Percentiles rank a stretch among this genome's conserved stretches.
Conservation (phyloP, 2,329 filamentous ascomycete species). For the Fusarium mangiferae region DNA sequence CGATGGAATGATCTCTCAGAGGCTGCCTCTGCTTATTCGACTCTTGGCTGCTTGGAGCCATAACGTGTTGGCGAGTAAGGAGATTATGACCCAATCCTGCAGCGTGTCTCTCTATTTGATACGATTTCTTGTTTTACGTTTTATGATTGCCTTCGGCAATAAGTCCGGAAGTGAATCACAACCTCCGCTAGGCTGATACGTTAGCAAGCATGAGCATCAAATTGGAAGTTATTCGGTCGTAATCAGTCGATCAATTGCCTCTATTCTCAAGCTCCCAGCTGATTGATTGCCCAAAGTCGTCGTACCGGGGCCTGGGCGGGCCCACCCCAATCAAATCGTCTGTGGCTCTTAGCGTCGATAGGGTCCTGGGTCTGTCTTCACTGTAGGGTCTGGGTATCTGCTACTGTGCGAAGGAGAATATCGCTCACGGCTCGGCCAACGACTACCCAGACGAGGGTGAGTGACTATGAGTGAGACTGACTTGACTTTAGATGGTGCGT, state of each 20-base stretch:
- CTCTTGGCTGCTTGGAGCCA: conserved; percentile 22
- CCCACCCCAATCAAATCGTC: conserved; percentile 23
- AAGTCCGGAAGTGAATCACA: conserved; percentile 24
- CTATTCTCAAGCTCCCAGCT: conserved; percentile 26
- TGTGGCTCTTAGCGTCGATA: conserved; percentile 36
- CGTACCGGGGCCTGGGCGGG: conserved; percentile 26
- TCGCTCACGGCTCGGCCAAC: conserved; percentile 35
- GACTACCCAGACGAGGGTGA: neutral
- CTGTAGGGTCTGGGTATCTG: neutral
- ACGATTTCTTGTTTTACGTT: conserved; percentile 27
- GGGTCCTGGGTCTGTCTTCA: conserved; percentile 9
- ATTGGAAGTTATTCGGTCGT: conserved; percentile 30
- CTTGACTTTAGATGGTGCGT: neutral
- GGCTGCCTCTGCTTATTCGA: conserved; percentile 36
- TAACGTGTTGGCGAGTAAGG: conserved; percentile 10
- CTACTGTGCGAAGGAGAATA: conserved; percentile 26
- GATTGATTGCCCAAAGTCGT: conserved; percentile 40
- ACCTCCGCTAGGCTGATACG: conserved; percentile 24
- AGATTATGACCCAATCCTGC: conserved; percentile 27
- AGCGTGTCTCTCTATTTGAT: conserved; percentile 15
- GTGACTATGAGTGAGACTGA: neutral
- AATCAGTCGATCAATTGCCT: conserved; percentile 45
- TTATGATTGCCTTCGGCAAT: conserved; percentile 1
- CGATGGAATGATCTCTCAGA: conserved; percentile 25
- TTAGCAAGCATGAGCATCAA: conserved; percentile 25